These are phyloP conservation scores for Pichia deserticola DNA, from an alignment of 805 yeast genomes.

Conservation along the genomic window DNA sequence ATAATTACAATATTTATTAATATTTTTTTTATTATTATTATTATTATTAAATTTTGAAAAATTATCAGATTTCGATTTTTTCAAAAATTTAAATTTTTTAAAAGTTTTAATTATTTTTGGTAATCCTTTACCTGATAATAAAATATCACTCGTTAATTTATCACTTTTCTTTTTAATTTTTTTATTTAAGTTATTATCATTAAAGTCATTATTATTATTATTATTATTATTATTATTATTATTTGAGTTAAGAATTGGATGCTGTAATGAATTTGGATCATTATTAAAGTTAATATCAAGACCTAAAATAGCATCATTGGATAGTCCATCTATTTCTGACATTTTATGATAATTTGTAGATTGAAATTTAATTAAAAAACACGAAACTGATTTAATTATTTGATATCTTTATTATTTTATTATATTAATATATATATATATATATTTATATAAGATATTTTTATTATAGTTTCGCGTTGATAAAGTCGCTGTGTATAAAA, in stretches of 20 bases:
- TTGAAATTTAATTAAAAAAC: neutral
- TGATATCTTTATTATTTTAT: too few species aligned
- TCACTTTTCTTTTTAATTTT: slow-evolving; percentile 28
- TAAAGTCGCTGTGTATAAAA: too few species aligned
- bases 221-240: too few species aligned
- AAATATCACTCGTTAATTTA: slow-evolving; percentile 44
- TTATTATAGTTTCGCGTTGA: too few species aligned
- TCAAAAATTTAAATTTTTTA: slow-evolving; percentile 28
- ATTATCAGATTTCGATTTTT: neutral
- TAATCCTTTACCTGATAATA: slow-evolving; percentile 50
- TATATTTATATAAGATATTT: too few species aligned
- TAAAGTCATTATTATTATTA: too few species aligned
- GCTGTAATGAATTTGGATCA: neutral
- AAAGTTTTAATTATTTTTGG: slow-evolving; percentile 39
- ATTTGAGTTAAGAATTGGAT: neutral
- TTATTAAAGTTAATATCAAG: slow-evolving; percentile 12
- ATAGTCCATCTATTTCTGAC: slow-evolving; percentile 10
- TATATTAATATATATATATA: too few species aligned
- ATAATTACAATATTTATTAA: slow-evolving; percentile 23
- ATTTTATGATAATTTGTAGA: neutral
- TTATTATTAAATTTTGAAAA: neutral
- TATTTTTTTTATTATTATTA: neutral
- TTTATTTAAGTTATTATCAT: neutral
- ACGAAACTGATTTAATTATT: too few species aligned
- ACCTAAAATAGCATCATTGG: slow-evolving; percentile 26